Base-by-base conservation (phyloP, 2,329 filamentous ascomycete species). In the Phaeosphaeriaceae sp. region DNA sequence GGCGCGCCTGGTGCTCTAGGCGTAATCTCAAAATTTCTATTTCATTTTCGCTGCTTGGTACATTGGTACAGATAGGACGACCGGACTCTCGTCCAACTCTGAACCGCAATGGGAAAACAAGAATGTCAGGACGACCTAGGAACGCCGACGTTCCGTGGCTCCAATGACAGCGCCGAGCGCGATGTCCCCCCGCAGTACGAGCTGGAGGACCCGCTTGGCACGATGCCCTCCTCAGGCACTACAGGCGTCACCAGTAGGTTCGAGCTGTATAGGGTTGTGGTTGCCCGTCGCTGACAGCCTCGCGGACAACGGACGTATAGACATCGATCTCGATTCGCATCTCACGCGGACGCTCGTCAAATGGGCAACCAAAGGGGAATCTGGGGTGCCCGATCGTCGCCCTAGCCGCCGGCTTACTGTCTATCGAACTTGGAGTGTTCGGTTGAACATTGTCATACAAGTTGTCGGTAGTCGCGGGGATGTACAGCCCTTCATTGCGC, bases 401-500 rank as follows among this genome's bases (percentile, higher is more conserved):
- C 30, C 30, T 33, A 37, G 28, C 16, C 35, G 29, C 26, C 35
- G 35, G 17, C 15, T 21, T 12, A 41, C 29, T 16, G 20, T 41
- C 29, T 5, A 29, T 39, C 15, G 17, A 21, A 7, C 34, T 4
- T 37, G 46, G 17, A 26, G 20, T 32, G 28, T 42, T 21, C 40
- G 17, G 20, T 64, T 82, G 17, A 83, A 83, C 45, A 77, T 83
- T 35, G 79, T 83, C 4, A 81, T 83, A 42, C 81, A 83, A 46
- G 78, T 83, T 2, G 81, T 84, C 1, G 79, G 79, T 12, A 76
- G 72, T 4, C 72, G 79, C 17, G 81, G 81, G 7, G 81, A 84
- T 60, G 79, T 84, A 0, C 83, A 86, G 49, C 83, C 83, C 0
- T 86, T 86, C 45, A 72, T 86, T 42, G 81, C 83, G 0, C 71